phyloP scores from a whole-genome alignment of 331 rosid species.

The Quercus phellos region DNA sequence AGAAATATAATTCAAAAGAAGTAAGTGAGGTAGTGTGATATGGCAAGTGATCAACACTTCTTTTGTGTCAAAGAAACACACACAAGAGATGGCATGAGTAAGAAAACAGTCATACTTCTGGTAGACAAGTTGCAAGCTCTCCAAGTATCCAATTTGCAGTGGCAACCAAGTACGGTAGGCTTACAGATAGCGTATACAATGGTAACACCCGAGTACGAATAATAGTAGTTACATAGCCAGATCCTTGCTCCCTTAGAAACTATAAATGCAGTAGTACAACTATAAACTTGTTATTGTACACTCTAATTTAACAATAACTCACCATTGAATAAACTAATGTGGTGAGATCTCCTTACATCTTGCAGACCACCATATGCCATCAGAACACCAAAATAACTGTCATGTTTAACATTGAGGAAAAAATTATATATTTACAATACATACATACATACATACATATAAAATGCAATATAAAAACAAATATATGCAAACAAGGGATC shows the following conservation, averaged over 20 bases:
- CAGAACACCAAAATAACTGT: conserved; percentile 83
- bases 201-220: conserved; percentile 64
- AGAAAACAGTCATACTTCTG: conserved; percentile 52
- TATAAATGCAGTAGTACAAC: conserved; percentile 24
- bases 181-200: conserved; percentile 39
- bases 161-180: conserved; percentile 64
- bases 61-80: background rate
- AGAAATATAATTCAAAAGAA: conserved; percentile 4
- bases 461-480: background rate
- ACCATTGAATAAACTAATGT: conserved; percentile 15
- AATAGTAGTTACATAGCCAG: conserved; percentile 46
- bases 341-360: conserved; percentile 59
- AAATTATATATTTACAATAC: conserved; percentile 4
- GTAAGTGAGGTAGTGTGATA: background rate
- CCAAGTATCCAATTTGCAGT: conserved; percentile 96
- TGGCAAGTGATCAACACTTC: background rate
- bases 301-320: conserved; percentile 1
- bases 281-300: conserved; percentile 2
- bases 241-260: conserved; percentile 83
- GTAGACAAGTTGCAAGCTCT: conserved; percentile 79
- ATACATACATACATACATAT: background rate
- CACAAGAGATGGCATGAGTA: conserved; percentile 22
- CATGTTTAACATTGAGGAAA: conserved; percentile 21
- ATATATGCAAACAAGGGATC: background rate
- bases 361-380: conserved; percentile 80